Conservation (phyloP, 1,139 yeast genomes). For the Suhomyces ambrosiae region DNA sequence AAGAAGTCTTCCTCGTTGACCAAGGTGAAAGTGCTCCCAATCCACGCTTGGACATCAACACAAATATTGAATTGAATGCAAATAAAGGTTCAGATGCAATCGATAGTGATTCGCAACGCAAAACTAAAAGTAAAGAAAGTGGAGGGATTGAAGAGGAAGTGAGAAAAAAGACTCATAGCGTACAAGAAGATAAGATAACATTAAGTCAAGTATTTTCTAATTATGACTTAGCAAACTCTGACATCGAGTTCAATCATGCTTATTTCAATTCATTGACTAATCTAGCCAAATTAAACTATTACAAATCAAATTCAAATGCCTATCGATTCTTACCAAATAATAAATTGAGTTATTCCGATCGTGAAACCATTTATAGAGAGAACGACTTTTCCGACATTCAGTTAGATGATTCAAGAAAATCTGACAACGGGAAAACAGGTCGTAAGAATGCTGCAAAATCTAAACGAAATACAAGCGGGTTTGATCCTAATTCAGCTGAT, state of each 20-base stretch:
- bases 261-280: conserved; percentile 40
- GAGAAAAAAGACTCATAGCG: background rate
- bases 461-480: conserved; percentile 34
- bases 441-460: conserved; percentile 36
- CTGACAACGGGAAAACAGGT: conserved; percentile 11
- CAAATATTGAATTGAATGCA: background rate
- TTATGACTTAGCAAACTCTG: conserved; percentile 37
- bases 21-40: conserved; percentile 3
- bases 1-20: conserved; percentile 20
- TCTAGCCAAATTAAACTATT: conserved; percentile 40
- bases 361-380: conserved; percentile 33
- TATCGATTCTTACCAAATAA: conserved; percentile 30
- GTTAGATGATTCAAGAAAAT: conserved; percentile 19
- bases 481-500: conserved; percentile 46
- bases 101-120: background rate
- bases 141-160: conserved; percentile 4
- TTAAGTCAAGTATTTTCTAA: conserved; percentile 47
- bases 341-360: conserved; percentile 34
- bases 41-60: too few species aligned
- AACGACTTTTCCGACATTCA: conserved; percentile 32
- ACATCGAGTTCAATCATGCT: conserved; percentile 35
- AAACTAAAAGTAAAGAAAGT: background rate
- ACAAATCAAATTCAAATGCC: conserved; percentile 26
- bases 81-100: background rate
- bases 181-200: conserved; percentile 31